Evolutionary conservation across 352 stramenopile species (phyloP), one percentile per base, ranked within the genome.

Genomic region (Elongisporangium prolatum): DNA sequence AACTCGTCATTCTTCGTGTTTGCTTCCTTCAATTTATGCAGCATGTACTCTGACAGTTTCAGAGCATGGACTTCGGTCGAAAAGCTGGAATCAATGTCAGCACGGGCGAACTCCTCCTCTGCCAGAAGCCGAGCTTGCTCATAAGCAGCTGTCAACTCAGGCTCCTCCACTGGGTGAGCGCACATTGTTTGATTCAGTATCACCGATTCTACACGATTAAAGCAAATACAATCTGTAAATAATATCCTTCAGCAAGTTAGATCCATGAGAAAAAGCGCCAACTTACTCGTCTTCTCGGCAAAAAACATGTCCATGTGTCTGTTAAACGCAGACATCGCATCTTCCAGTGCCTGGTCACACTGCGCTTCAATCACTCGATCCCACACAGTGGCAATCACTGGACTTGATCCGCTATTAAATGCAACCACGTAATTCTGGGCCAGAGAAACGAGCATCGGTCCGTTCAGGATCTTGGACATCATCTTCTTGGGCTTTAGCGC

Each of bases 351-450:
- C 53, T 87, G 65, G 10, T 82, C 72, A 24, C 74, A 92, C 54
- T 91, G 81, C 14, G 66, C 74, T 59, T 93, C 73, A 4, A 92
- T 56, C 8, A 97, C 86, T 52, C 83, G 84, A 16, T 92, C 82
- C 83, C 87, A 96, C 3, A 86, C 85, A 9, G 70, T 91, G 3
- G 82, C 71, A 40, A 96, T 96, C 16, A 91, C 84, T 0, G 88
- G 87, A 25, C 75, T 84, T 2, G 74, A 66, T 52, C 82, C 84
- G 21, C 65, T 77, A 57, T 92, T 93, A 51, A 93, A 83, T 21
- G 81, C 80, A 14, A 62, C 63, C 1, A 90, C 71, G 24, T 91
- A 91, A 52, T 79, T 84, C 48, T 86, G 48, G 4, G 81, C 76
- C 24, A 93, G 65, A 21, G 78, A 77, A 16, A 77, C 65, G n/a